Evolutionary conservation across 2,329 filamentous ascomycete species (phyloP).

Genomic region (Arthrobotrys sphaeroides): DNA sequence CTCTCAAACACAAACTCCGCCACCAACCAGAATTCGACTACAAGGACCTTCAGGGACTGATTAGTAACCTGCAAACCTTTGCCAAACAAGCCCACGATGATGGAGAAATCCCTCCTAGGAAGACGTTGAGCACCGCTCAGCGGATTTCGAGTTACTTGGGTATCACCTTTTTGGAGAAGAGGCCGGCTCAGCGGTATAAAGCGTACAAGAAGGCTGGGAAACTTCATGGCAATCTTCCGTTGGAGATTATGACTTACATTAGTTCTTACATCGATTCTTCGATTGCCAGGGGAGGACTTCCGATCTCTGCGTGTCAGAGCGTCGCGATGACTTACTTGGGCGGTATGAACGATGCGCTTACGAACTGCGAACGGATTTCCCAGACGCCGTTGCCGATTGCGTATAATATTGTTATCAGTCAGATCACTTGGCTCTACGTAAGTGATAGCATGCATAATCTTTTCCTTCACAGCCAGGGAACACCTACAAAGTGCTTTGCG

Average conservation of each 20-base stretch:
- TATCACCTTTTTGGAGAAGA: constrained; percentile 77
- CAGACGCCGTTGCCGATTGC: constrained; percentile 83
- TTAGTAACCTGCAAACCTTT: constrained; percentile 79
- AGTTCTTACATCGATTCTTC: constrained; percentile 72
- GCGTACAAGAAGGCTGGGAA: constrained; percentile 66
- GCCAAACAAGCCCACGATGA: constrained; percentile 69
- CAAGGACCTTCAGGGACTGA: constrained; percentile 74
- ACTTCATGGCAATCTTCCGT: constrained; percentile 80
- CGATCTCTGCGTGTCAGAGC: constrained; percentile 69
- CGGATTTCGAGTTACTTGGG: constrained; percentile 71
- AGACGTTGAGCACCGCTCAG: constrained; percentile 12
- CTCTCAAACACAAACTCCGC: constrained; percentile 82
- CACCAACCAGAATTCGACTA: constrained; percentile 84
- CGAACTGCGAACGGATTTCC: constrained; percentile 63
- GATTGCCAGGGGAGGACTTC: constrained; percentile 68
- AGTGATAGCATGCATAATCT: not conserved
- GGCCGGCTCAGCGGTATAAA: constrained; percentile 81
- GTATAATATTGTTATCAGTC: constrained; percentile 84
- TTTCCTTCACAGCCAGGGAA: too few species aligned
- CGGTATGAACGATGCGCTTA: constrained; percentile 76
- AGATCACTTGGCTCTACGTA: constrained; percentile 87
- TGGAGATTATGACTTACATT: constrained; percentile 80
- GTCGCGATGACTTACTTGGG: constrained; percentile 66
- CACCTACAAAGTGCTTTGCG: too few species aligned
- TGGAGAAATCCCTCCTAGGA: constrained; percentile 64